Percentiles rank a stretch among this genome's conserved stretches.
phyloP scores from a whole-genome alignment of 1,139 yeast genomes.

The Blastobotrys apis region DNA sequence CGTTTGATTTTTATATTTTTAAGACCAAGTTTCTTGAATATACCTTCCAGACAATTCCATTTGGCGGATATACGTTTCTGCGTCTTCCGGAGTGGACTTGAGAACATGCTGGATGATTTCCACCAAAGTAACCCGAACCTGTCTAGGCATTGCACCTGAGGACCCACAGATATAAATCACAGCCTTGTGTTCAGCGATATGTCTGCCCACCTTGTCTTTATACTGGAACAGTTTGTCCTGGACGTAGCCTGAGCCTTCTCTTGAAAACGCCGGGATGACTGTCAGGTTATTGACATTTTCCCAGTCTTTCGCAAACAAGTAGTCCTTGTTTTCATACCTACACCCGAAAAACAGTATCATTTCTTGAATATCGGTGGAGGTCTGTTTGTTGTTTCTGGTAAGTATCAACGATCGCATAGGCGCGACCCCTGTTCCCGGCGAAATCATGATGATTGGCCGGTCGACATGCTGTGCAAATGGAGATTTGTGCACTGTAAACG shows the following conservation, averaged over 20 bases:
- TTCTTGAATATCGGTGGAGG: slow-evolving; percentile 9
- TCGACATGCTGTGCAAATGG: slow-evolving; percentile 25
- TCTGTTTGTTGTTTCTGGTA: slow-evolving; percentile 18
- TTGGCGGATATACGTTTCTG: slow-evolving; percentile 47
- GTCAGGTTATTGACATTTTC: slow-evolving; percentile 35
- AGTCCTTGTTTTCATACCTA: slow-evolving; percentile 63
- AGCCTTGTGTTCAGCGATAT: slow-evolving; percentile 54
- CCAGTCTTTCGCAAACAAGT: slow-evolving; percentile 58
- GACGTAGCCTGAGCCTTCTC: slow-evolving; percentile 53
- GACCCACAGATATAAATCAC: slow-evolving; percentile 82
- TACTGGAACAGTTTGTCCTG: slow-evolving; percentile 63
- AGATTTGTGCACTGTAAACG: slow-evolving; percentile 52
- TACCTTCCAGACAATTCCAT: slow-evolving; percentile 70
- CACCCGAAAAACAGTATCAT: slow-evolving; percentile 67
- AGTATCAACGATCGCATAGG: slow-evolving; percentile 70
- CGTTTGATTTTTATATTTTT: slow-evolving; percentile 6
- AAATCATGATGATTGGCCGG: slow-evolving; percentile 64
- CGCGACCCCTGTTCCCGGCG: slow-evolving; percentile 93
- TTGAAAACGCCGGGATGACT: slow-evolving; percentile 56
- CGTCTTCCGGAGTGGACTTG: slow-evolving; percentile 38
- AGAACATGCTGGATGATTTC: slow-evolving; percentile 48
- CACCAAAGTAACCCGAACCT: slow-evolving; percentile 73
- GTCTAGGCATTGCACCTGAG: slow-evolving; percentile 91
- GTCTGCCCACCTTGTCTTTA: slow-evolving; percentile 45
- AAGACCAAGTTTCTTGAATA: slow-evolving; percentile 87